Conservation (phyloP, 2,329 filamentous ascomycete genomes). For the Pseudopyricularia javanii region DNA sequence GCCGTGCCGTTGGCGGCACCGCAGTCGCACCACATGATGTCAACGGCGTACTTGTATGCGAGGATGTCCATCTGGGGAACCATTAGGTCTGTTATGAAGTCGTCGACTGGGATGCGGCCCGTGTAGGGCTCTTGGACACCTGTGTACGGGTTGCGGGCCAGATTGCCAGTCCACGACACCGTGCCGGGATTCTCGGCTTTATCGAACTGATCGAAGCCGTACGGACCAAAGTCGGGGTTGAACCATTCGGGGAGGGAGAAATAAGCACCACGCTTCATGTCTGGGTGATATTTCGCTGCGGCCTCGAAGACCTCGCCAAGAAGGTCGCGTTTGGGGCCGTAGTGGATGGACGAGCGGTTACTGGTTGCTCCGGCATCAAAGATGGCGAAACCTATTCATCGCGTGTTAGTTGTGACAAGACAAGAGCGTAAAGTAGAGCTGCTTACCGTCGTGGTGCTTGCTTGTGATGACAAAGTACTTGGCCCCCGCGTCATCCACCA, state of each 20-base stretch:
- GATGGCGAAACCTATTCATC: conserved; percentile 20
- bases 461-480: conserved; percentile 33
- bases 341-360: conserved; percentile 26
- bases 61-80: conserved; percentile 32
- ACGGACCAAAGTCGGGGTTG: conserved; percentile 29
- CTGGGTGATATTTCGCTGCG: conserved; percentile 24
- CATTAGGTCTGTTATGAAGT: conserved; percentile 30
- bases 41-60: conserved; percentile 26
- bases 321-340: conserved; percentile 26
- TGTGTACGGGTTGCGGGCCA: conserved; percentile 30
- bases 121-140: conserved; percentile 26
- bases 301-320: conserved; percentile 30
- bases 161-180: conserved; percentile 22
- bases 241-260: conserved; percentile 38
- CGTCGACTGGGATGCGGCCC: conserved; percentile 21
- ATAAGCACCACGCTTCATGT: conserved; percentile 30
- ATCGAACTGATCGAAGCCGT: conserved; percentile 25
- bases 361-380: conserved; percentile 26
- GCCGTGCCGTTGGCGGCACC: conserved; percentile 28
- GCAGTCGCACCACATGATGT: conserved; percentile 39
- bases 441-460: conserved; percentile 29
- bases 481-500: conserved; percentile 22
- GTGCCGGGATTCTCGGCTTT: conserved; percentile 9
- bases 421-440: too few species aligned
- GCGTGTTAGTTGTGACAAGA: too few species aligned